Base-by-base conservation (phyloP, 2,329 filamentous ascomycete species). In the Monosporascus sp. region DNA sequence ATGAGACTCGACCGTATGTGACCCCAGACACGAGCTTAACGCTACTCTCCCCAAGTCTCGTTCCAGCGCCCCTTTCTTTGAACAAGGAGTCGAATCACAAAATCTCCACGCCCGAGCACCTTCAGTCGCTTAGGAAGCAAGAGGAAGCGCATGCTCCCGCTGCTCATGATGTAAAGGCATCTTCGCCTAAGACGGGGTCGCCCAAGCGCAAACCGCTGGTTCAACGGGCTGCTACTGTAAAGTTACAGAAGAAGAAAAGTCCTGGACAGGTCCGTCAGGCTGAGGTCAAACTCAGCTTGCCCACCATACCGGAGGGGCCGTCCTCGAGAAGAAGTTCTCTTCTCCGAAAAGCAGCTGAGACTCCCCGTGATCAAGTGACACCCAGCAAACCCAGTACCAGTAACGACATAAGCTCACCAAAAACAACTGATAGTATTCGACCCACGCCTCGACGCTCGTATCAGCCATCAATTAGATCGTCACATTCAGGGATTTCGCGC, bases 1-100 rank as follows among this genome's bases (percentile, higher is more conserved):
- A 35, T 35, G 31, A 35, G 31, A 35, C 63, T 52, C 70, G 74
- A 65, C 74, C 78, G 81, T 85, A 85, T 74, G 82, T 85, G 71
- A 59, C 60, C 57, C 63, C 65, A 58, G 55, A 61, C 24, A 50
- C 61, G 37, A 48, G 50, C 51, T 53, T 50, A 45, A 5, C 31
- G 31, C 31, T 35, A 35, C 31, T 44, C 49, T 24, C 60, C 65
- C 56, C 52, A 61, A 58, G 52, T 48, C 53, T 59, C 41, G 51
- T 57, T 44, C 64, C 60, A 48, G 60, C 59, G 55, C 63, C 63
- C 59, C 59, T 62, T 43, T 56, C 57, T 49, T 45, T 66, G 49
- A 56, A 60, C 49, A 43, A 53, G 11, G 31, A 55, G 47, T 57
- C 58, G 58, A 62, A 60, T 58, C 66, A 60, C 48, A 61, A 48